Conservation (phyloP, 2,329 filamentous ascomycete species). For the Ophiostoma ulmi region DNA sequence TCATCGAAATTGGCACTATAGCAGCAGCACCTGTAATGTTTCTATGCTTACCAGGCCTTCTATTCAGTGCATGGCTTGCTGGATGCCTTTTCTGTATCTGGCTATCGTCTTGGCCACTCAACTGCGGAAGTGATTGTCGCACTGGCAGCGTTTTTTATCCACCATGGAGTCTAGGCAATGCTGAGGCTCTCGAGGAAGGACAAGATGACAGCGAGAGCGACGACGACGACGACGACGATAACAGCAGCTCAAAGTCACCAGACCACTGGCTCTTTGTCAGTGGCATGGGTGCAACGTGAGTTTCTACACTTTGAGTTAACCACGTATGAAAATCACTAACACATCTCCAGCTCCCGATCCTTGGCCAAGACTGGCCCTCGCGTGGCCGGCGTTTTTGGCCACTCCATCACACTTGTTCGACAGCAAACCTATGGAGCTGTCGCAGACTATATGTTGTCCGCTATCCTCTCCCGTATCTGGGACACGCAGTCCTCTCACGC, state of each 20-base stretch:
- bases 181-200: too few relatives aligned
- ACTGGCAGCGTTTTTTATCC: constrained; percentile 13
- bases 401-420: constrained; percentile 47
- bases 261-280: constrained; percentile 37
- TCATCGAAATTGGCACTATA: constrained; percentile 31
- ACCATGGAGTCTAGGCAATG: constrained; percentile 16
- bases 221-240: constrained; percentile 23
- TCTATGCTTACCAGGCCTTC: constrained; percentile 32
- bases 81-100: constrained; percentile 29
- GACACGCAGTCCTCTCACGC: constrained; percentile 30
- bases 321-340: not conserved
- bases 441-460: constrained; percentile 44
- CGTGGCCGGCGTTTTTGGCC: constrained; percentile 36
- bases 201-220: not conserved
- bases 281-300: constrained; percentile 35
- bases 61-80: constrained; percentile 32
- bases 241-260: constrained; percentile 30
- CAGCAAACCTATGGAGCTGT: constrained; percentile 47
- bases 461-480: constrained; percentile 34
- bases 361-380: constrained; percentile 35
- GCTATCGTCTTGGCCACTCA: constrained; percentile 32
- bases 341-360: constrained; percentile 30
- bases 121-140: constrained; percentile 25
- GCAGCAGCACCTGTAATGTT: constrained; percentile 31
- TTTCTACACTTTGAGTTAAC: not conserved